A percentile compares a stretch with the other conserved stretches of the same genome.
Evolutionary conservation across 2,329 filamentous ascomycete genomes (phyloP).

Genomic region (Colletotrichum sp.): DNA sequence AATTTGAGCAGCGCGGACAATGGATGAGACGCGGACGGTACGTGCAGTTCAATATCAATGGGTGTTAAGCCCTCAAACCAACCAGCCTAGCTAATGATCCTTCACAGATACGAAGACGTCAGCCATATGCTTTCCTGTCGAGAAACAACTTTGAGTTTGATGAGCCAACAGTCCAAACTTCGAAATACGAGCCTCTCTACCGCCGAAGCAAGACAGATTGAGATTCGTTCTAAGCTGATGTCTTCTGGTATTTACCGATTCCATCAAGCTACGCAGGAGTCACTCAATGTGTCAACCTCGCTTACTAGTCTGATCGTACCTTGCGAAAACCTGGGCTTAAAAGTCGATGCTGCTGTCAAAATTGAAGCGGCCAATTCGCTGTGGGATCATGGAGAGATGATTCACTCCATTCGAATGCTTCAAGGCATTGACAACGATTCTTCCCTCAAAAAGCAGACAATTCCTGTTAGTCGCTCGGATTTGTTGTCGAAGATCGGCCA

Average conservation of each 20-base stretch:
- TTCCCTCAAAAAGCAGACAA: constrained; percentile 69
- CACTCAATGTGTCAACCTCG: constrained; percentile 82
- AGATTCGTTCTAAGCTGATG: constrained; percentile 78
- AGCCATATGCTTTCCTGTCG: constrained; percentile 82
- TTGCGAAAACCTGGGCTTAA: constrained; percentile 73
- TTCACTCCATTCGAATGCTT: constrained; percentile 87
- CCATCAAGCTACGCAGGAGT: constrained; percentile 85
- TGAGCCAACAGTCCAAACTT: constrained; percentile 73
- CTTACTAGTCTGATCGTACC: constrained; percentile 78
- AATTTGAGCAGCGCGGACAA: constrained; percentile 67
- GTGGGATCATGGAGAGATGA: constrained; percentile 93
- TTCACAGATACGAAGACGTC: constrained; percentile 73
- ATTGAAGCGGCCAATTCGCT: constrained; percentile 88
- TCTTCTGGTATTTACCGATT: constrained; percentile 78
- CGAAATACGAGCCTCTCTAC: constrained; percentile 65
- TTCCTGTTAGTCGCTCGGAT: constrained; percentile 76
- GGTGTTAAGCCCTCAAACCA: neutral
- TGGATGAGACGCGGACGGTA: constrained; percentile 89
- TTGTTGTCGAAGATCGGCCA: constrained; percentile 87
- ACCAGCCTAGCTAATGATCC: neutral
- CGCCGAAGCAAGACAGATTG: constrained; percentile 69
- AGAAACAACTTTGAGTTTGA: constrained; percentile 79
- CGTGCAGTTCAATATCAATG: constrained; percentile 29
- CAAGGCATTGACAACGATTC: constrained; percentile 71
- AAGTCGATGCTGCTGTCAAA: constrained; percentile 77